Percentiles rank a stretch among this genome's conserved stretches.
Evolutionary conservation across 257 asterid genomes (phyloP).

Genomic region (Solanum sitiens): DNA sequence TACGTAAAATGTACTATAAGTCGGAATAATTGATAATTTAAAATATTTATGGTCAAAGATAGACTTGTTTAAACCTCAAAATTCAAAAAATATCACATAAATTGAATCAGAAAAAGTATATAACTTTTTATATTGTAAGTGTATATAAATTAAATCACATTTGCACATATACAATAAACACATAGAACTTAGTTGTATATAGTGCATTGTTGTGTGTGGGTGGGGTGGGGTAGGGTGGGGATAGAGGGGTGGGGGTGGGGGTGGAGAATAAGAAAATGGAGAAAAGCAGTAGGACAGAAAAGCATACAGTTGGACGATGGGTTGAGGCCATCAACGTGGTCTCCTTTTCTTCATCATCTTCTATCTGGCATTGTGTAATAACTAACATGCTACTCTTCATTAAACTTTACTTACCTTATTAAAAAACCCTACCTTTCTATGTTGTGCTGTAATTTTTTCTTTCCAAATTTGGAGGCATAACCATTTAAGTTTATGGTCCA

Average conservation of each 20-base stretch:
- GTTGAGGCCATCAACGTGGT: slow-evolving; percentile 48
- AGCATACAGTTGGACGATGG: slow-evolving; percentile 63
- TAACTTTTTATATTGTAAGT: neutral
- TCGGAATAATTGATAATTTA: neutral
- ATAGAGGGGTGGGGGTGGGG: neutral
- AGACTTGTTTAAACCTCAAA: too few species aligned
- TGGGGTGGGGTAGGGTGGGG: neutral
- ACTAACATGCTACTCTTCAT: neutral
- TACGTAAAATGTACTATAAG: too few species aligned
- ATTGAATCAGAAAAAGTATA: too few species aligned
- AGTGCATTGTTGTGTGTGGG: neutral
- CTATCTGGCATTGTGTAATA: slow-evolving; percentile 21
- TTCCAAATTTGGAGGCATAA: neutral
- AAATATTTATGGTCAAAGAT: too few species aligned
- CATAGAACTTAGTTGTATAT: neutral
- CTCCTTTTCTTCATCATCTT: slow-evolving; percentile 15
- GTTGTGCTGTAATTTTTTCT: neutral
- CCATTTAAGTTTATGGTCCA: neutral
- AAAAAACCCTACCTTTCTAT: neutral
- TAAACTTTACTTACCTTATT: neutral
- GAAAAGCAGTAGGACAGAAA: slow-evolving; percentile 38
- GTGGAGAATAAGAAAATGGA: slow-evolving; percentile 19
- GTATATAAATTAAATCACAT: neutral
- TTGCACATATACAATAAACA: neutral
- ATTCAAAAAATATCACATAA: neutral